phyloP scores from a whole-genome alignment of 2,329 filamentous ascomycete species.

The Epicoccum sorghinum region DNA sequence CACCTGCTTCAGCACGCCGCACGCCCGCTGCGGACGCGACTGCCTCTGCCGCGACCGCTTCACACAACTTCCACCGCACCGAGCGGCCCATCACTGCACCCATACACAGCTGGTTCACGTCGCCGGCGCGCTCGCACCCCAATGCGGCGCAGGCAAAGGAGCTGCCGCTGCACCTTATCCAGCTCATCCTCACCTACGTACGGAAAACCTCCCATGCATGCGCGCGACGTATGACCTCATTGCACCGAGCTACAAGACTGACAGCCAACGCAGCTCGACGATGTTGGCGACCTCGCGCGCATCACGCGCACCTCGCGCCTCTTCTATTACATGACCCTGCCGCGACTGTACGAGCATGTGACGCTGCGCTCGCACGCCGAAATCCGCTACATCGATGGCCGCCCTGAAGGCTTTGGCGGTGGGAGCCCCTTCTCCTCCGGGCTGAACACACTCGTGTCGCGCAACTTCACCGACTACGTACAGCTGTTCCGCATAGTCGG shows the following conservation, averaged over 20 bases:
- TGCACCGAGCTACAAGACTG: constrained; percentile 7
- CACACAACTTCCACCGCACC: constrained; percentile 4
- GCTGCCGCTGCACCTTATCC: constrained; percentile 65
- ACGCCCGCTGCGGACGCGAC: constrained; percentile 17
- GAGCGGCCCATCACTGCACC: constrained; percentile 36
- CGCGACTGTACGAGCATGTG: constrained; percentile 64
- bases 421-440: constrained; percentile 69
- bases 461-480: constrained; percentile 60
- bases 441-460: constrained; percentile 65
- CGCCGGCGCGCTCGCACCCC: constrained; percentile 40
- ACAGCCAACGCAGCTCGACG: constrained; percentile 56
- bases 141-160: constrained; percentile 40
- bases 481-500: constrained; percentile 60
- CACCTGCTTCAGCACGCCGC: constrained; percentile 18
- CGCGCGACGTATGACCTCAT: constrained; percentile 20
- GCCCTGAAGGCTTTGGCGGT: constrained; percentile 66
- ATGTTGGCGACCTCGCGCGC: constrained; percentile 63
- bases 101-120: constrained; percentile 41
- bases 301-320: constrained; percentile 66
- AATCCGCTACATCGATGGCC: constrained; percentile 63
- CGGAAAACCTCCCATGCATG: constrained; percentile 24
- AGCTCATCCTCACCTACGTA: constrained; percentile 62
- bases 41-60: constrained; percentile 1
- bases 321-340: constrained; percentile 69
- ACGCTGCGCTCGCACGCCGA: constrained; percentile 63